Base-by-base conservation (phyloP, 2,329 filamentous ascomycete genomes). In the Claviceps africana region DNA sequence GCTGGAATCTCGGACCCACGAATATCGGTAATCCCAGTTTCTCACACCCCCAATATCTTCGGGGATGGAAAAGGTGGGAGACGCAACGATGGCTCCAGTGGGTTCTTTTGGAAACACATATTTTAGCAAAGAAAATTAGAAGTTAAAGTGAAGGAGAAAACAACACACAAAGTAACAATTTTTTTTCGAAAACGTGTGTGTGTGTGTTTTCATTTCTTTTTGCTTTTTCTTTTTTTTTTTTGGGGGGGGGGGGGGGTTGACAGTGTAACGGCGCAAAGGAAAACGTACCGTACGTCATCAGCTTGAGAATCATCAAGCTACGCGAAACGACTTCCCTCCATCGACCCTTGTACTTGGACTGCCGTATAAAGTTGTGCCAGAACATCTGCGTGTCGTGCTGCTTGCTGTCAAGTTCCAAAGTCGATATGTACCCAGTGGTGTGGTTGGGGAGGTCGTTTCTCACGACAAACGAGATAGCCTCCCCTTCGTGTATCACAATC, bases 21-120 rank as follows among this genome's bases (percentile, higher is more conserved):
- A 86, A 65, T 79, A 90, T n/a, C 83, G 76, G 61, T 86, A 86
- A 63, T 86, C 83, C 82, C 79, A 82, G 60, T 83, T 83, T 22
- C 77, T 75, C 21, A 71, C 69, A 15, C 85, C 85, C 19, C 84
- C 85, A 40, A 88, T 77, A 49, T 83, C 82, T 63, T 89, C 85
- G 0, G 85, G 85, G 1, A 89, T 75, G 0, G 85, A 88, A 60
- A 89, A 90, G 0, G 85, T 89, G 0, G 86, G 85, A 1, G 85
- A 77, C 1, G 85, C 86, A 35, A 88, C 75, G 49, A 89, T 88
- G 9, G 85, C 86, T 2, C 86, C 85, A 0, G 85, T 89, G 0
- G 85, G 85, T 60, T 89, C 85, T 69, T 22, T 2, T 10, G 19
- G n/a, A 25, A 10, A 21, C 13, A 50, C 4, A 4, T 11, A 13